These are phyloP conservation scores for Vanderwaltozyma yarrowii DNA, from an alignment of 805 yeast genomes.

Conservation along the genomic window DNA sequence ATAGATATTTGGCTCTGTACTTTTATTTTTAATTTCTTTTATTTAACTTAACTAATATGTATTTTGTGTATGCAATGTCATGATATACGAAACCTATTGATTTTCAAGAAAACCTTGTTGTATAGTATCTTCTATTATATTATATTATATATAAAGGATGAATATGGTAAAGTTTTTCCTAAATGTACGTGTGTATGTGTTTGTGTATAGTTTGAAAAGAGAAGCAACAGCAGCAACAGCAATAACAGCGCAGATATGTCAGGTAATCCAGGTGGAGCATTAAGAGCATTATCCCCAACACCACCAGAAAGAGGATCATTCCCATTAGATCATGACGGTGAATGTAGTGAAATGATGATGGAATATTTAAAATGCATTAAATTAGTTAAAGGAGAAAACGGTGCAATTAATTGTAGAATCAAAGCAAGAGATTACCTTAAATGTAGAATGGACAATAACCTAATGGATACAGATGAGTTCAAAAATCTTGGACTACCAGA, in stretches of 20 bases:
- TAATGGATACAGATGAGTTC: constrained; percentile 55
- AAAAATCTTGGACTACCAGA: constrained; percentile 51
- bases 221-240: too few relatives aligned
- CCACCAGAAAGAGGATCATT: constrained; percentile 97
- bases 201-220: too few relatives aligned
- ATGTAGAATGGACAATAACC: constrained; percentile 78
- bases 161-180: too few relatives aligned
- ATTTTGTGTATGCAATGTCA: not conserved
- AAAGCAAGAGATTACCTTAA: constrained; percentile 72
- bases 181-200: too few relatives aligned
- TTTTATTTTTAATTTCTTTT: not conserved
- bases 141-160: too few relatives aligned
- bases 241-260: too few relatives aligned
- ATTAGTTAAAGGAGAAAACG: constrained; percentile 62
- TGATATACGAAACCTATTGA: not conserved
- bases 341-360: constrained; percentile 68
- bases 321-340: constrained; percentile 83
- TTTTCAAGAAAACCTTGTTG: too few relatives aligned
- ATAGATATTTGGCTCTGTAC: constrained; percentile 20
- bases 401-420: constrained; percentile 78
- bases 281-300: constrained; percentile 55
- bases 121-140: too few relatives aligned
- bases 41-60: not conserved
- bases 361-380: constrained; percentile 71
- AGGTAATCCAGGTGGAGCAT: constrained; percentile 38